Base-by-base conservation (phyloP, 176 grass and related monocot genomes). In the Tillandsia fasciculata region DNA sequence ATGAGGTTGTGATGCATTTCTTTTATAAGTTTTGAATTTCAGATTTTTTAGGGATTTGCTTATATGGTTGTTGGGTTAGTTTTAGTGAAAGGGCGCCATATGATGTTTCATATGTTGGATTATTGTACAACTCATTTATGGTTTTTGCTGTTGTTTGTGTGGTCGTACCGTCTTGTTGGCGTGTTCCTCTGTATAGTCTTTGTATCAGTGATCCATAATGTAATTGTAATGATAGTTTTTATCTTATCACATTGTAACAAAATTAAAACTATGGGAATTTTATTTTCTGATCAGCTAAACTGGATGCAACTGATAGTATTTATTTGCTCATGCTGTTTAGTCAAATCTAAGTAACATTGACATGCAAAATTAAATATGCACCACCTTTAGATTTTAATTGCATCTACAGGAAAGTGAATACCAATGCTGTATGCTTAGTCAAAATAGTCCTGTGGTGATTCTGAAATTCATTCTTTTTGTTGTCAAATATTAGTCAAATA, bases 1-100 rank as follows among this genome's bases (percentile, higher is more conserved):
- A 87, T 74, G 86, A 97, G 89, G 93, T 97, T 87, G 54, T 20
- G 4, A 2, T 59, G 56, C 56, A 61, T 15, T 42, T 42, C 33
- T 10, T 18, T 61, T 61, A 23, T 61, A 7, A 61, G 17, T 61
- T 54, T 13, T 12, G 52, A n/a, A 61, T 23, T 20, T 61, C 1
- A 23, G 56, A 61, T 61, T 61, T 61, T 9, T 9, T 9, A 20
- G 1, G n/a, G 56, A 61, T 22, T 10, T 23, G 10, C n/a, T 61
- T 61, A 15, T 22, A 18, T 61, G 11, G 17, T 61, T 18, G 56
- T 61, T 18, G 33, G 33, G 33, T 42, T 42, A 42, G 33, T 6
- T 42, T 33, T 42, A 42, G 33, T 42, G 7, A 42, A 42, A 42
- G 33, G 33, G 33, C 6, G 33, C 33, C 33, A 42, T 42, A 61